phyloP scores from a whole-genome alignment of 2,329 filamentous ascomycete genomes.

The Fusarium longipes region DNA sequence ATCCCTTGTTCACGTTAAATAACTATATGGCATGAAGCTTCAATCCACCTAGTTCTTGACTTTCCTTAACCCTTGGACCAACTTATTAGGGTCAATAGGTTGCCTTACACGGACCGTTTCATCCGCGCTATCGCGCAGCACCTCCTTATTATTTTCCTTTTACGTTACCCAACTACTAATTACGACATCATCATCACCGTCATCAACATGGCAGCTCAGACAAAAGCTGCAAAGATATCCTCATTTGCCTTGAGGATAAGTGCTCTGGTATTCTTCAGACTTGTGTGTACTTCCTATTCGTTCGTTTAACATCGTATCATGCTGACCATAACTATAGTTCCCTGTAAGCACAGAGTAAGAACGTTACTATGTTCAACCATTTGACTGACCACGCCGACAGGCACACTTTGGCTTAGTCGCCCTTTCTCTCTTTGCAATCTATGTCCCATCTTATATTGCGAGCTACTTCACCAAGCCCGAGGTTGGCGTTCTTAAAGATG shows the following conservation, averaged over 20 bases:
- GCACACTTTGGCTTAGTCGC: slow-evolving; percentile 63
- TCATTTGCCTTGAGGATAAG: slow-evolving; percentile 54
- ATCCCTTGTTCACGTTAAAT: slow-evolving; percentile 23
- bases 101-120: slow-evolving; percentile 11
- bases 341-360: slow-evolving; percentile 47
- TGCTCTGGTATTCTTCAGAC: slow-evolving; percentile 53
- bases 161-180: slow-evolving; percentile 10
- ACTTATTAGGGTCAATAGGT: not conserved
- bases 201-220: slow-evolving; percentile 48
- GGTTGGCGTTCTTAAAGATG: slow-evolving; percentile 69
- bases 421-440: slow-evolving; percentile 73
- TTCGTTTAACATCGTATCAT: not conserved
- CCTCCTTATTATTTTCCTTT: slow-evolving; percentile 17
- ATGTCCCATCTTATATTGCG: slow-evolving; percentile 71
- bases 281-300: slow-evolving; percentile 45
- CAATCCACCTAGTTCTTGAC: slow-evolving; percentile 33
- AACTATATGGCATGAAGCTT: slow-evolving; percentile 22
- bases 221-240: slow-evolving; percentile 49
- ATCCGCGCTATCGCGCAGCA: slow-evolving; percentile 9
- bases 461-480: slow-evolving; percentile 67
- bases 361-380: slow-evolving; percentile 17
- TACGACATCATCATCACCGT: slow-evolving; percentile 14
- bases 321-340: slow-evolving; percentile 47
- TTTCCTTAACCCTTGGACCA: slow-evolving; percentile 32
- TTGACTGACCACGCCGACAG: slow-evolving; percentile 42